phyloP scores from a whole-genome alignment of 306 rosid species.

The Mucuna pruriens region DNA sequence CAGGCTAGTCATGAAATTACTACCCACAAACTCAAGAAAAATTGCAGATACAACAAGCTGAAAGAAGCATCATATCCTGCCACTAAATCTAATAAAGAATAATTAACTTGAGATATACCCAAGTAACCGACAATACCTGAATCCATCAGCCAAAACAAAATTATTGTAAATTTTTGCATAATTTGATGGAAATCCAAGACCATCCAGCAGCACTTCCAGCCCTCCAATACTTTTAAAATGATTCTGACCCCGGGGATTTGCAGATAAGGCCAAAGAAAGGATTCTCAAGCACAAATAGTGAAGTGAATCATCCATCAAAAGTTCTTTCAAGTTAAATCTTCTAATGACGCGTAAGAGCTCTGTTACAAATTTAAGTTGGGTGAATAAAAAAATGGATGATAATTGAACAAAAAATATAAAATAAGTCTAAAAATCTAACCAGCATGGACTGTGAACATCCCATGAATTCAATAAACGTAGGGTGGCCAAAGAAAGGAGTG shows the following conservation, averaged over 20 bases:
- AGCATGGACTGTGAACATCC: not conserved
- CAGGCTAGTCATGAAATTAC: slow-evolving; percentile 9
- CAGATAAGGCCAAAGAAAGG: slow-evolving; percentile 73
- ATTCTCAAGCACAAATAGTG: slow-evolving; percentile 79
- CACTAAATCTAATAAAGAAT: slow-evolving; percentile 25
- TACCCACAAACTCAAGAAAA: slow-evolving; percentile 14
- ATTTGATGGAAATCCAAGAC: slow-evolving; percentile 87
- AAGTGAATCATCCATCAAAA: slow-evolving; percentile 72
- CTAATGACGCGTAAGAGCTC: slow-evolving; percentile 86
- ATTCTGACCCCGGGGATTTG: slow-evolving; percentile 90
- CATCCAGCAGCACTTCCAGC: slow-evolving; percentile 95
- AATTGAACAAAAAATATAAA: slow-evolving; percentile 2
- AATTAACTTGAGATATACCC: slow-evolving; percentile 31
- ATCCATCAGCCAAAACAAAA: slow-evolving; percentile 54
- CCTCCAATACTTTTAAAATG: slow-evolving; percentile 99
- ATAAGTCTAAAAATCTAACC: not conserved
- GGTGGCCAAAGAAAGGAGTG: not conserved
- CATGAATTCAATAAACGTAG: not conserved
- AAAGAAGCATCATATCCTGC: slow-evolving; percentile 16
- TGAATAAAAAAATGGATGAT: slow-evolving; percentile 40
- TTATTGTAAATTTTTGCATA: slow-evolving; percentile 54
- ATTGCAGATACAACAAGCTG: slow-evolving; percentile 1
- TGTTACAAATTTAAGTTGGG: slow-evolving; percentile 50
- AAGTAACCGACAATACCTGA: slow-evolving; percentile 72
- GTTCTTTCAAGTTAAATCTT: slow-evolving; percentile 90